phyloP scores from a whole-genome alignment of 257 asterid genomes.

The Solanum corneliomulleri region DNA sequence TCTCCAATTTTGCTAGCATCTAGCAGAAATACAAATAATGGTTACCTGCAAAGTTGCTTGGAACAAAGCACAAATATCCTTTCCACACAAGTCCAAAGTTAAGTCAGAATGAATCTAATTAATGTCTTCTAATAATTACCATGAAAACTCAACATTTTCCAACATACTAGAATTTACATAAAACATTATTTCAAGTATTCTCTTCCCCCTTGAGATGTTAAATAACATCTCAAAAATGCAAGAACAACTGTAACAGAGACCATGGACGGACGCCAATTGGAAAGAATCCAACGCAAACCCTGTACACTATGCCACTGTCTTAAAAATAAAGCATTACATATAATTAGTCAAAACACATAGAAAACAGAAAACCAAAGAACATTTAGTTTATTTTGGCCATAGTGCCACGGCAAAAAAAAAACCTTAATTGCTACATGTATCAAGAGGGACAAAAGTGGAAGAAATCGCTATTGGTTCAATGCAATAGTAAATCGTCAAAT shows the following conservation, averaged over 20 bases:
- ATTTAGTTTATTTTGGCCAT: background rate
- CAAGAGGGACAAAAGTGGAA: background rate
- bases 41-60: background rate
- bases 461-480: background rate
- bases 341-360: background rate
- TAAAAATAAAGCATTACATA: background rate
- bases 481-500: background rate
- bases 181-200: background rate
- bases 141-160: background rate
- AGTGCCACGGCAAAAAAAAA: background rate
- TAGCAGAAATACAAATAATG: constrained; percentile 14
- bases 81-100: background rate
- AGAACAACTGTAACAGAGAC: background rate
- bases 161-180: background rate
- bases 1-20: constrained; percentile 71
- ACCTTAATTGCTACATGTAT: background rate
- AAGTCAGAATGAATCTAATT: background rate
- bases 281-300: background rate
- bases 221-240: background rate
- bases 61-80: background rate
- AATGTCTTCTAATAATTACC: background rate
- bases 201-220: background rate
- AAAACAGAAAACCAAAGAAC: background rate
- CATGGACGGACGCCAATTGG: background rate
- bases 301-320: background rate